phyloP scores from a whole-genome alignment of 2,329 filamentous ascomycete species.

The Microsporum audouinii region DNA sequence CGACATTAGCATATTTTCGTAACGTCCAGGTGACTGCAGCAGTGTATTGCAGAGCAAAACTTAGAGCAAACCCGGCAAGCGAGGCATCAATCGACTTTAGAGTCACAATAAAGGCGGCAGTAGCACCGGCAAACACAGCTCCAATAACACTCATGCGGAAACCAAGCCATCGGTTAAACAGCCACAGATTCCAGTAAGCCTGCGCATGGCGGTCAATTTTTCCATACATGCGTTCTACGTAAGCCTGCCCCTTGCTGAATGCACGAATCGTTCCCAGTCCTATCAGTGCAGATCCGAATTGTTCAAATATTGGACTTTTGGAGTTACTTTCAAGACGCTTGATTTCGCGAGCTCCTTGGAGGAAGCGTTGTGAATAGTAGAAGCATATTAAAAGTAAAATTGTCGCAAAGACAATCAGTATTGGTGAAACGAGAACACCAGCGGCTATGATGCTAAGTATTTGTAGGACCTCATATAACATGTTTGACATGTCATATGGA shows the following conservation, averaged over 20 bases:
- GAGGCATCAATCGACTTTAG: slow-evolving; percentile 54
- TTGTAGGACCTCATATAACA: slow-evolving; percentile 49
- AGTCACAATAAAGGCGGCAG: slow-evolving; percentile 53
- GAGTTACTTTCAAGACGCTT: slow-evolving; percentile 67
- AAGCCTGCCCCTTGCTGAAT: slow-evolving; percentile 56
- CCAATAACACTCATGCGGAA: slow-evolving; percentile 61
- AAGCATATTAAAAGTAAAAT: slow-evolving; percentile 48
- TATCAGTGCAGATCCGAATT: slow-evolving; percentile 60
- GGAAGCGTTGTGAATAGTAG: slow-evolving; percentile 50
- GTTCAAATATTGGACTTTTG: slow-evolving; percentile 70
- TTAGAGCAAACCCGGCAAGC: slow-evolving; percentile 63
- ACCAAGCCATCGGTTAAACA: slow-evolving; percentile 67
- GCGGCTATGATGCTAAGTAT: slow-evolving; percentile 57
- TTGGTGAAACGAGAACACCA: slow-evolving; percentile 54
- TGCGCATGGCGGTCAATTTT: slow-evolving; percentile 58
- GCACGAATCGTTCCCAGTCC: slow-evolving; percentile 67
- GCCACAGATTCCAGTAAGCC: slow-evolving; percentile 56
- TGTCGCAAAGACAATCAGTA: slow-evolving; percentile 52
- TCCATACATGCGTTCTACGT: slow-evolving; percentile 57
- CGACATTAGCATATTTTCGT: slow-evolving; percentile 56
- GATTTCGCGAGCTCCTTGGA: slow-evolving; percentile 60
- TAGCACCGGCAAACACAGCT: slow-evolving; percentile 54
- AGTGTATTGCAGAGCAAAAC: slow-evolving; percentile 61
- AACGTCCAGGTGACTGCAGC: slow-evolving; percentile 54
- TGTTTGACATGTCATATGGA: slow-evolving; percentile 51